Evolutionary conservation across 176 grass and related monocot species (phyloP).

Genomic region (Alopecurus myosuroides): DNA sequence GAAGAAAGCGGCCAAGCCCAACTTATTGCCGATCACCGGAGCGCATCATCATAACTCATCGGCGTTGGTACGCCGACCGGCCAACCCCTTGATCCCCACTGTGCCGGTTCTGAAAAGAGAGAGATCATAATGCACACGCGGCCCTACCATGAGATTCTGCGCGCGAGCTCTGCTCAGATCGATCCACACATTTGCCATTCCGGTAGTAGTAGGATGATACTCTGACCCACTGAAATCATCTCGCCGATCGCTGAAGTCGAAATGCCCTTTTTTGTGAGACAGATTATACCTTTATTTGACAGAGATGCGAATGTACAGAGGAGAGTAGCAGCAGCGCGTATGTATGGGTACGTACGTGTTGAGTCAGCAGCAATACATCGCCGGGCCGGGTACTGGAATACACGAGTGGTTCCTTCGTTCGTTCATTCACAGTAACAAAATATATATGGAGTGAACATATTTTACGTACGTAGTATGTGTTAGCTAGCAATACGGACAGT

Average conservation of each 20-base stretch:
- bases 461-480: slow-evolving; percentile 12
- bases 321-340: not conserved
- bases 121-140: slow-evolving; percentile 2
- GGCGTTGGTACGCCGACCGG: slow-evolving; percentile 1
- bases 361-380: not conserved
- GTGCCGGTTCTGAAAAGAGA: not conserved
- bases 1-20: slow-evolving; percentile 10
- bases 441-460: slow-evolving; percentile 27
- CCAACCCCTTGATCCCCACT: slow-evolving; percentile 5
- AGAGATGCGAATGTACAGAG: slow-evolving; percentile 22
- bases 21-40: slow-evolving; percentile 29
- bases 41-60: slow-evolving; percentile 9
- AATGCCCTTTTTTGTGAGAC: no score
- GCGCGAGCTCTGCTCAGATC: not conserved
- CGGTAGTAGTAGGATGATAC: not conserved
- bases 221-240: not conserved
- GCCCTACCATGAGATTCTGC: slow-evolving; percentile 7
- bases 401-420: not conserved
- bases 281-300: slow-evolving; percentile 42
- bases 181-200: slow-evolving; percentile 4
- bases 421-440: slow-evolving; percentile 46
- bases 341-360: not conserved
- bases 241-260: not conserved
- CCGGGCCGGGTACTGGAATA: not conserved
- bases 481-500: slow-evolving; percentile 16